Base-by-base conservation (phyloP, 2,329 filamentous ascomycete genomes). In the Botrytis deweyae region DNA sequence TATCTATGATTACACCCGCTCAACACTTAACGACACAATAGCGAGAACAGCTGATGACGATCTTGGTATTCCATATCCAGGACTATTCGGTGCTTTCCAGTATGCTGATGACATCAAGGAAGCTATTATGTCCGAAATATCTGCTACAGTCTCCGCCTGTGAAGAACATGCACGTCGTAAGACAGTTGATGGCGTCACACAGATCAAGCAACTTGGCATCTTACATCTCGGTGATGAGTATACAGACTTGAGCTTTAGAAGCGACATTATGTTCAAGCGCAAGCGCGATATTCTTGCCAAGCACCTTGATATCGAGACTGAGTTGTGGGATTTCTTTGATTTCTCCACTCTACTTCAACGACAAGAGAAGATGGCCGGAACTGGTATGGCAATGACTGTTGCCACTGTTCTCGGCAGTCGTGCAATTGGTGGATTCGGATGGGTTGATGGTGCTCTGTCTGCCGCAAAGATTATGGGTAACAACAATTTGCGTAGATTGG, bases 321-420 rank as follows among this genome's bases (percentile, higher is more conserved):
- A 99, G 80, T 79, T 97, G 0, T 92, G 88, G 88, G 96, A 99
- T 84, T 98, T 99, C 86, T 93, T 99, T 79, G 96, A 99, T 82
- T 87, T 94, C 82, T 87, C 90, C 29, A 92, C 90, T 18, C 84
- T 98, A 9, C 88, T 97, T 85, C 94, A 98, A 80, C 88, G 91
- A 72, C 95, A 98, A 82, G 96, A 99, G 83, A 99, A 98, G 86
- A 87, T 97, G 73, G 95, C 95, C 9, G 94, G 95, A 58, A 97
- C 95, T 4, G 93, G 96, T 76, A 95, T 99, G 92, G 96, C 95
- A 9, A 87, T 99, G 80, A 99, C 96, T 1, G 88, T 97, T 52
- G 93, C 93, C 16, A 95, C 94, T 73, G 93, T 97, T 2, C 86
- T 98, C 7, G 94, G 95, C 73, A 89, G 92, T 67, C 89, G 94